Evolutionary conservation across 306 rosid genomes (phyloP).

Genomic region (Coriaria nepalensis): DNA sequence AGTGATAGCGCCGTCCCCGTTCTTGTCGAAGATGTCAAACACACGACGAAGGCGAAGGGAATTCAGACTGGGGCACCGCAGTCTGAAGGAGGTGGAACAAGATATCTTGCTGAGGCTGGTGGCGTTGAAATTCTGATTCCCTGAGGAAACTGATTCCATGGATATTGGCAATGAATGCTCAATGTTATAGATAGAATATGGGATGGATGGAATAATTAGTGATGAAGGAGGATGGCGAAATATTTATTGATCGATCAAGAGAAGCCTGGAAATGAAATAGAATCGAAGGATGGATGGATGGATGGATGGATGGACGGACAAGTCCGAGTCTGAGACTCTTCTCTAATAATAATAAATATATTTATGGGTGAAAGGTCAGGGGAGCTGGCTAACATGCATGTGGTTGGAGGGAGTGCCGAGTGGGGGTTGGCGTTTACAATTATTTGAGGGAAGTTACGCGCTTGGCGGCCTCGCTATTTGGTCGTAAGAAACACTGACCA

Average conservation of each 20-base stretch:
- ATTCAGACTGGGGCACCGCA: constrained; percentile 44
- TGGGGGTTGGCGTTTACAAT: not conserved
- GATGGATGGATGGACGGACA: no score
- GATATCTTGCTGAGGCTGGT: constrained; percentile 8
- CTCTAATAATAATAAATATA: no score
- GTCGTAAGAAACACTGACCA: not conserved
- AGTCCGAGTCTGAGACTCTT: no score
- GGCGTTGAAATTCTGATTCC: no score
- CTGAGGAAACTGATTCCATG: constrained; percentile 17
- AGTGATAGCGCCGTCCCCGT: constrained; percentile 43
- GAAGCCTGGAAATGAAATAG: no score
- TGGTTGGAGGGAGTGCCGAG: not conserved
- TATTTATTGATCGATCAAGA: no score
- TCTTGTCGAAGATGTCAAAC: constrained; percentile 63
- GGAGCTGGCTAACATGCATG: not conserved
- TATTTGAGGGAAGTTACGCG: constrained; percentile 9
- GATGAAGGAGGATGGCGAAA: no score
- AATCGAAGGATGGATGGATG: no score
- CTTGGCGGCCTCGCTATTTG: constrained; percentile 14
- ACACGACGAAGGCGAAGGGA: constrained; percentile 58
- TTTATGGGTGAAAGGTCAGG: no score
- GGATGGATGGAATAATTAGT: no score
- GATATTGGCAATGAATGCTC: no score
- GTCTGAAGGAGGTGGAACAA: constrained; percentile 37
- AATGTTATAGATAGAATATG: no score